Conservation (phyloP, 129 eudicot genomes). For the Dittrichia graveolens region DNA sequence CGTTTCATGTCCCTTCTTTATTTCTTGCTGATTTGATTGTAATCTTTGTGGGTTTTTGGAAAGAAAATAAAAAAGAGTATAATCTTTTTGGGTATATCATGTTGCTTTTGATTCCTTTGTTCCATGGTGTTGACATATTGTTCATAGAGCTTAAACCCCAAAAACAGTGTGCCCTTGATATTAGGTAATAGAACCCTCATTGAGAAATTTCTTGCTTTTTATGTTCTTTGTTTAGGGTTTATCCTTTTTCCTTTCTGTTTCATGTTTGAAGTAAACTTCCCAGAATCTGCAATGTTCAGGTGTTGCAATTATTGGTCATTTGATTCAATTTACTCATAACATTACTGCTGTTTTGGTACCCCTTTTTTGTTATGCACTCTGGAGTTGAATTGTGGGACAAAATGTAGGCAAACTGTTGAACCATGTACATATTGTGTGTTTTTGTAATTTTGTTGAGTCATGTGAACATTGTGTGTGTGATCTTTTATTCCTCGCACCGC, state of each 20-base stretch:
- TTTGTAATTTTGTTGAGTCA: conserved; percentile 33
- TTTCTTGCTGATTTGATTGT: conserved; percentile 16
- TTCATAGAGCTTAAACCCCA: conserved; percentile 4
- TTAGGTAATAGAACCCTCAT: background rate
- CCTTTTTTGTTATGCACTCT: too few relatives aligned
- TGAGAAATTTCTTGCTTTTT: background rate
- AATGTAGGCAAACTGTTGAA: conserved; percentile 22
- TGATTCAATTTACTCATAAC: conserved; percentile 6
- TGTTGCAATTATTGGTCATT: background rate
- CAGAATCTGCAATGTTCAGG: background rate
- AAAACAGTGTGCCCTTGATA: conserved; percentile 6
- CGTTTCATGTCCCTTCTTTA: conserved; percentile 8
- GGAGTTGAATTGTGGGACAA: background rate
- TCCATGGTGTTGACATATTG: background rate
- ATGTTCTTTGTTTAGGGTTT: conserved; percentile 11
- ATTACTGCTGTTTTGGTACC: conserved; percentile 13
- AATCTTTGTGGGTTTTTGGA: conserved; percentile 25
- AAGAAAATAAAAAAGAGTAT: conserved; percentile 7
- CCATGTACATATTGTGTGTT: conserved; percentile 13
- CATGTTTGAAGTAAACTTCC: conserved; percentile 6
- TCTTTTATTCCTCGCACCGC: conserved; percentile 7
- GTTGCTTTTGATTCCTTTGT: conserved; percentile 6
- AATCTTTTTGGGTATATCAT: conserved; percentile 22
- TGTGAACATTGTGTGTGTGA: conserved; percentile 18
- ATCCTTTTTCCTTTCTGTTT: conserved; percentile 11